Conservation (phyloP, 2,329 filamentous ascomycete genomes). For the Fusarium sp. region DNA sequence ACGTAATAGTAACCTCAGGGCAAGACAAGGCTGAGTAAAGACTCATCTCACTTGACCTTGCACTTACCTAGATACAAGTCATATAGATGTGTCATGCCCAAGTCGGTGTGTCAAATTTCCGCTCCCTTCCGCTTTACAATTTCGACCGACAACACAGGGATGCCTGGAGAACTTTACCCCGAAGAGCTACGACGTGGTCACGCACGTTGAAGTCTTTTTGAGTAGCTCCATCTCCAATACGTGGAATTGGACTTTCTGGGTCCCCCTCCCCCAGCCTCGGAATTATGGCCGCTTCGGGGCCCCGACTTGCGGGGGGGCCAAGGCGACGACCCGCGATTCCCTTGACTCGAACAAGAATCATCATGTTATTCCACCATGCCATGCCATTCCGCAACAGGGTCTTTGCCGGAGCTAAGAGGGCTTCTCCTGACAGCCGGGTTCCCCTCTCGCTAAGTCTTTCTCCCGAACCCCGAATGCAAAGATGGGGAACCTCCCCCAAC, state of each 20-base stretch:
- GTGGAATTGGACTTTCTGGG: neutral
- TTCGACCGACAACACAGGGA: slow-evolving; percentile 7
- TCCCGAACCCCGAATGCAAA: slow-evolving; percentile 36
- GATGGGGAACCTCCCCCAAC: slow-evolving; percentile 11
- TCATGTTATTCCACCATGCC: slow-evolving; percentile 14
- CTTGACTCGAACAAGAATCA: slow-evolving; percentile 1
- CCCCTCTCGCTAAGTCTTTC: slow-evolving; percentile 28
- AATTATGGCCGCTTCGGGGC: slow-evolving; percentile 19
- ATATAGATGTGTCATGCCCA: neutral
- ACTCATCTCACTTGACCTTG: neutral
- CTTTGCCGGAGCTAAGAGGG: neutral
- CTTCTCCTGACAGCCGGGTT: slow-evolving; percentile 15
- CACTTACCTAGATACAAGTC: neutral
- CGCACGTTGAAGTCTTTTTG: slow-evolving; percentile 4
- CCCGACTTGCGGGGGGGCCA: slow-evolving; percentile 27
- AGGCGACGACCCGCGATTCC: neutral
- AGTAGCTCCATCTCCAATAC: slow-evolving; percentile 15
- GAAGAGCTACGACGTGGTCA: neutral
- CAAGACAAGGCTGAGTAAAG: neutral
- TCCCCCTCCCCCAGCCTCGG: slow-evolving; percentile 11
- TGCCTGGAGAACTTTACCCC: slow-evolving; percentile 2
- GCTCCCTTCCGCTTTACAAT: slow-evolving; percentile 12
- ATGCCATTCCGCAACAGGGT: slow-evolving; percentile 20
- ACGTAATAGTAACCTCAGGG: neutral
- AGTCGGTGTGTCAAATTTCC: neutral